Evolutionary conservation across 257 asterid genomes (phyloP).

Genomic region (Euphrasia confusa): DNA sequence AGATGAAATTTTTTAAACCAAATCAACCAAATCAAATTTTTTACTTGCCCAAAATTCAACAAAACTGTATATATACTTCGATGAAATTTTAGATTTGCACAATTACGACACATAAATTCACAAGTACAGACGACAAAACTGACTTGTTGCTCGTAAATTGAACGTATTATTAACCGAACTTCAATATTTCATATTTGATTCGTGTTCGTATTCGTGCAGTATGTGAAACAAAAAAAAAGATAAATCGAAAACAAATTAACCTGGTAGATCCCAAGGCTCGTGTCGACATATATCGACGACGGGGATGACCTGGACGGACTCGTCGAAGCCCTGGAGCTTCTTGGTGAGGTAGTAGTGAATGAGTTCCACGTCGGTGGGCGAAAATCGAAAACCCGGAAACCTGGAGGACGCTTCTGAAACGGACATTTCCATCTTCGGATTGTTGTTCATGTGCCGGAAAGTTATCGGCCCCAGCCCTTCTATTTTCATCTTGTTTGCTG

Average conservation of each 20-base stretch:
- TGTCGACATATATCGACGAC: constrained; percentile 73
- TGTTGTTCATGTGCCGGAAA: not conserved
- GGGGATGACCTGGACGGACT: constrained; percentile 56
- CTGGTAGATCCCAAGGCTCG: constrained; percentile 98
- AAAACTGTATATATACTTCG: too few species aligned
- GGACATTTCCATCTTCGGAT: constrained; percentile 45
- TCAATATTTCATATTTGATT: too few species aligned
- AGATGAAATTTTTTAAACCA: too few species aligned
- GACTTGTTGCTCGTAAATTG: too few species aligned
- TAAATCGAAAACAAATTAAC: constrained; percentile 24
- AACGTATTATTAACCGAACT: too few species aligned
- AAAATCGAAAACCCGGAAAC: constrained; percentile 85
- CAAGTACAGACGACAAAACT: too few species aligned
- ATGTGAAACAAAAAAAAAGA: too few species aligned
- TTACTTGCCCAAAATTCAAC: too few species aligned
- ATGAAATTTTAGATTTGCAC: too few species aligned
- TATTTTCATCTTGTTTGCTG: not conserved
- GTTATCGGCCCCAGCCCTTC: not conserved
- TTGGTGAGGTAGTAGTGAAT: constrained; percentile 62
- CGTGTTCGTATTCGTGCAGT: not conserved
- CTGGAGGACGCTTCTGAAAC: constrained; percentile 55
- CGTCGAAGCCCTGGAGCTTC: constrained; percentile 52
- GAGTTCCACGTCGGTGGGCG: constrained; percentile 81
- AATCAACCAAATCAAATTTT: too few species aligned
- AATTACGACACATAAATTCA: too few species aligned